Evolutionary conservation across 108 stramenopile species (phyloP).

Genomic region (Epithemia pelagica): DNA sequence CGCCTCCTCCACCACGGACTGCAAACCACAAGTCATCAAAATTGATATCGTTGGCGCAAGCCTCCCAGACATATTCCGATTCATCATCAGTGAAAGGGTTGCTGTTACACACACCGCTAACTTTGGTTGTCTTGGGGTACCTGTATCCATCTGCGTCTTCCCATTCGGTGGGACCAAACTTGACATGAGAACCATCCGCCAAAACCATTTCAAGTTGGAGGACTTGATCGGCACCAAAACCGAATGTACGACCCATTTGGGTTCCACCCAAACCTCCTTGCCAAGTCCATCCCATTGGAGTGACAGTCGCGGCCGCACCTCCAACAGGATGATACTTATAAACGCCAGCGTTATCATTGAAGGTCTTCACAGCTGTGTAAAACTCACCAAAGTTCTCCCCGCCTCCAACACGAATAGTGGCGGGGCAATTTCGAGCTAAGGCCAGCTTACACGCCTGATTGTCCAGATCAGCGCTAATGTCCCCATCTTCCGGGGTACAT

Average conservation of each 20-base stretch:
- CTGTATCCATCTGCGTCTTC: not conserved
- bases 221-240: conserved; percentile 28
- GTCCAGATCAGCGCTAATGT: too few relatives aligned
- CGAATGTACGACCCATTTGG: conserved; percentile 4
- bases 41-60: too few relatives aligned
- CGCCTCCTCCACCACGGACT: too few relatives aligned
- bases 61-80: too few relatives aligned
- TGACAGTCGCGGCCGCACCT: conserved; percentile 24
- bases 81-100: too few relatives aligned
- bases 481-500: too few relatives aligned
- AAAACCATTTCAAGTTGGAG: conserved; percentile 20
- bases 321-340: conserved; percentile 18
- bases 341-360: conserved; percentile 3
- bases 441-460: too few relatives aligned
- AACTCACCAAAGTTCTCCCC: conserved; percentile 12
- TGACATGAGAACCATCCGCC: conserved; percentile 20
- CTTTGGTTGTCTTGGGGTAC: conserved; percentile 17
- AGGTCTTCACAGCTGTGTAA: conserved; percentile 7
- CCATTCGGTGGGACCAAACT: conserved; percentile 16
- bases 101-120: conserved; percentile 14
- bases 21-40: too few relatives aligned
- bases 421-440: too few relatives aligned
- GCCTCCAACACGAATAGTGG: conserved; percentile 19
- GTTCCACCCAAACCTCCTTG: conserved; percentile 17
- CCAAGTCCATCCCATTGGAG: conserved; percentile 20